Conservation (phyloP, 2,329 filamentous ascomycete genomes). For the Cordyceps farinosa region DNA sequence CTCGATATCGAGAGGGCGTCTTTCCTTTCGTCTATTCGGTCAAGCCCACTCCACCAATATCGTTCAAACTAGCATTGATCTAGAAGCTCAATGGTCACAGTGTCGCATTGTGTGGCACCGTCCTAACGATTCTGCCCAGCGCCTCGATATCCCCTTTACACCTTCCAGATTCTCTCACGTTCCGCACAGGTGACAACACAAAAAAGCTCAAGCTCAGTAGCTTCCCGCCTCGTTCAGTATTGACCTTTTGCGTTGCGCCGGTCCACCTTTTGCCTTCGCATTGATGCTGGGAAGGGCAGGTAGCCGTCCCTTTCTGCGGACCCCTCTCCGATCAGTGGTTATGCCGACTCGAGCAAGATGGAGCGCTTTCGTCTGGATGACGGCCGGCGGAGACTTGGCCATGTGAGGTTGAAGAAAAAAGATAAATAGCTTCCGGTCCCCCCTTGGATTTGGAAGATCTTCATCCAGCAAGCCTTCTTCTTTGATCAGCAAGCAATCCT, state of each 20-base stretch:
- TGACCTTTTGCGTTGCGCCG: not conserved
- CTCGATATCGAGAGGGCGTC: not conserved
- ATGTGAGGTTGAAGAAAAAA: not conserved
- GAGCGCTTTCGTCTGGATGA: not conserved
- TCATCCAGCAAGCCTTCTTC: not conserved
- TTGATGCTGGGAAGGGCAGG: constrained; percentile 10
- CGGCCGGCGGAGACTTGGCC: no score
- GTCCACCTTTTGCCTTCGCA: not conserved
- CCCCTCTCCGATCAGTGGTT: not conserved
- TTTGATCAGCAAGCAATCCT: not conserved
- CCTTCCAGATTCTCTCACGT: constrained; percentile 6
- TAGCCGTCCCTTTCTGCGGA: not conserved
- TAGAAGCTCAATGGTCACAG: constrained; percentile 3
- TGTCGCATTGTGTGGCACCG: not conserved
- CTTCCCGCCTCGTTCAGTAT: not conserved
- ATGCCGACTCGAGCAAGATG: not conserved
- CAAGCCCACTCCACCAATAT: not conserved
- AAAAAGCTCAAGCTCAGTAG: not conserved
- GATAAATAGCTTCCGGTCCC: constrained; percentile 7
- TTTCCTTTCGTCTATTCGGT: not conserved
- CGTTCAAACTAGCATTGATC: constrained; percentile 1
- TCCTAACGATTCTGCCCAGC: not conserved
- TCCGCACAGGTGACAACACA: not conserved
- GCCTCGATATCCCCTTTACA: not conserved
- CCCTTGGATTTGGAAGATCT: not conserved